These are phyloP conservation scores for Aquilaria agallochum DNA, from an alignment of 441 rosid genomes.

Conservation along the genomic window DNA sequence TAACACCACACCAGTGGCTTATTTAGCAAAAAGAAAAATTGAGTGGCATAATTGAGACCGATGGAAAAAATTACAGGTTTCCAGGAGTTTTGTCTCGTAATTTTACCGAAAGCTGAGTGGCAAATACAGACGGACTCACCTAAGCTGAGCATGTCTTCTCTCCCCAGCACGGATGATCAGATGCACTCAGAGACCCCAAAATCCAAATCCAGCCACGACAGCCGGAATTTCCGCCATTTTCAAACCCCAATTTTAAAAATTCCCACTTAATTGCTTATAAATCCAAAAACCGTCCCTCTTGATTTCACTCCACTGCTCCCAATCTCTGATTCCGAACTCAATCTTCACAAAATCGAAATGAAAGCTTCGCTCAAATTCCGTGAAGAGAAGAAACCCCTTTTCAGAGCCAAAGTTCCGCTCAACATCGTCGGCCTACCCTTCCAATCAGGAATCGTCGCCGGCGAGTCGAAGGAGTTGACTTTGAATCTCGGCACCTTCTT, in stretches of 20 bases:
- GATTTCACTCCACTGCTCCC: neutral
- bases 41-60: too few species aligned
- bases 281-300: neutral
- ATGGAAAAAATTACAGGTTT: too few species aligned
- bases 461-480: conserved; percentile 73
- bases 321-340: neutral
- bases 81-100: neutral
- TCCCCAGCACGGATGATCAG: neutral
- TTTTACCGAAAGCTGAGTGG: neutral
- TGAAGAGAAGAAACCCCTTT: conserved; percentile 73
- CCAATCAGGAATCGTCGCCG: conserved; percentile 81
- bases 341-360: conserved; percentile 25
- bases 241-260: neutral
- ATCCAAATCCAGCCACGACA: neutral
- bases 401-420: conserved; percentile 77
- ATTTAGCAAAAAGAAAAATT: too few species aligned
- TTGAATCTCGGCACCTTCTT: conserved; percentile 76
- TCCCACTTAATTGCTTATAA: neutral
- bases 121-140: neutral
- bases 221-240: conserved; percentile 6
- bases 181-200: neutral
- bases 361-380: conserved; percentile 92
- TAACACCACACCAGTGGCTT: too few species aligned
- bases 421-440: conserved; percentile 73
- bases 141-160: neutral